Evolutionary conservation across 2,329 filamentous ascomycete species (phyloP).

Genomic region (Thelonectria discophora): DNA sequence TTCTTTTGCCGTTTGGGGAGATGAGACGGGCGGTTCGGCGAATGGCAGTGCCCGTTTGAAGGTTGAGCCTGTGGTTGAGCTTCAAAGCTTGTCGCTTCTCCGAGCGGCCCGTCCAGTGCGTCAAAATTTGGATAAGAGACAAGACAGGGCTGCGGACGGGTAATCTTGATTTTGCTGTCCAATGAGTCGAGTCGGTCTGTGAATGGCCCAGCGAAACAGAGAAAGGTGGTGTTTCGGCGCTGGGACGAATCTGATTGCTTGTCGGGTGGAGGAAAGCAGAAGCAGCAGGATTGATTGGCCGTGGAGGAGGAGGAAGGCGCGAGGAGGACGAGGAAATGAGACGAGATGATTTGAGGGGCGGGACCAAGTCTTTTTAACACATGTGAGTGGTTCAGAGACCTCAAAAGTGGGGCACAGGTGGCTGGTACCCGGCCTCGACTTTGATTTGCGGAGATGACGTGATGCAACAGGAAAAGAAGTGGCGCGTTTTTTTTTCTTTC

Average conservation of each 20-base stretch:
- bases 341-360: constrained; percentile 63
- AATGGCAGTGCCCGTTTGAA: constrained; percentile 20
- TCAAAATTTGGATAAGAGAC: constrained; percentile 20
- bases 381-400: constrained; percentile 63
- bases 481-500: constrained; percentile 25
- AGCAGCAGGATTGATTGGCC: constrained; percentile 57
- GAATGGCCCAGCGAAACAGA: constrained; percentile 43
- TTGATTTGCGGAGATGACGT: constrained; percentile 47
- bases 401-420: constrained; percentile 47
- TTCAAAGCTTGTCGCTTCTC: constrained; percentile 25
- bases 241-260: constrained; percentile 46
- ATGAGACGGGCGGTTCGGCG: constrained; percentile 21
- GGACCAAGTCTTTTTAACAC: constrained; percentile 54
- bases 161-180: constrained; percentile 23
- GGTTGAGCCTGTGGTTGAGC: constrained; percentile 16
- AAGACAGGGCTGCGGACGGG: constrained; percentile 26
- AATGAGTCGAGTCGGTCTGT: constrained; percentile 40
- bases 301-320: constrained; percentile 50
- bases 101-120: constrained; percentile 17
- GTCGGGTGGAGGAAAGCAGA: constrained; percentile 48
- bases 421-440: constrained; percentile 37
- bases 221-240: constrained; percentile 41
- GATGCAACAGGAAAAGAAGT: constrained; percentile 39
- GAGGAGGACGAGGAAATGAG: constrained; percentile 55
- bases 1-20: constrained; percentile 26